A percentile compares a stretch with the other conserved stretches of the same genome.
Evolutionary conservation across 1,139 yeast species (phyloP).

Genomic region (Debaryomyces psychrophilus): DNA sequence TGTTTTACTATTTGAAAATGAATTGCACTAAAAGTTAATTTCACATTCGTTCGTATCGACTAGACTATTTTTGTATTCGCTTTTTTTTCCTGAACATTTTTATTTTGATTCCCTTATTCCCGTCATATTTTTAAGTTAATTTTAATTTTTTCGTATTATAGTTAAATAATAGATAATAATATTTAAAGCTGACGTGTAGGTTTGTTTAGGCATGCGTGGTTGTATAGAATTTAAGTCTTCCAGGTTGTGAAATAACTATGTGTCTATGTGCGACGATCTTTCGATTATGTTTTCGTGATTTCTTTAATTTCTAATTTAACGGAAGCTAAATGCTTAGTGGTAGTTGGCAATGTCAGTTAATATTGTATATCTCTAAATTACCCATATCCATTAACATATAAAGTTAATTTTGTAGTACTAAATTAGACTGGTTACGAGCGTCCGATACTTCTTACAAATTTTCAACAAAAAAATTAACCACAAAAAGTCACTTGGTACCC

Average conservation of each 20-base stretch:
- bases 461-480: slow-evolving; percentile 11
- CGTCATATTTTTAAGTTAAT: slow-evolving; percentile 28
- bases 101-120: slow-evolving; percentile 31
- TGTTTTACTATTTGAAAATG: not conserved
- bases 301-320: too few relatives aligned
- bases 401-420: not conserved
- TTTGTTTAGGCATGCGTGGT: not conserved
- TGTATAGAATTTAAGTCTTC: too few relatives aligned
- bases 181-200: slow-evolving; percentile 14
- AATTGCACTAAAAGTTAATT: slow-evolving; percentile 3
- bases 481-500: slow-evolving; percentile 8
- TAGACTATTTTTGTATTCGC: slow-evolving; percentile 16
- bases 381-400: not conserved
- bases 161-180: slow-evolving; percentile 35
- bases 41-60: slow-evolving; percentile 4
- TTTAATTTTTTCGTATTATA: slow-evolving; percentile 27
- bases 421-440: slow-evolving; percentile 3
- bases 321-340: too few relatives aligned
- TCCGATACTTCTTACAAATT: slow-evolving; percentile 6
- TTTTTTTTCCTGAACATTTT: slow-evolving; percentile 19
- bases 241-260: not conserved
- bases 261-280: too few relatives aligned
- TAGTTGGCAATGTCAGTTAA: too few relatives aligned
- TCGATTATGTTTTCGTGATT: too few relatives aligned
- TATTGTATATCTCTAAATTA: too few relatives aligned